A percentile compares a stretch with the other conserved stretches of the same genome.
Conservation (phyloP, 352 stramenopile species). For the Heterotrichella gracilis region DNA sequence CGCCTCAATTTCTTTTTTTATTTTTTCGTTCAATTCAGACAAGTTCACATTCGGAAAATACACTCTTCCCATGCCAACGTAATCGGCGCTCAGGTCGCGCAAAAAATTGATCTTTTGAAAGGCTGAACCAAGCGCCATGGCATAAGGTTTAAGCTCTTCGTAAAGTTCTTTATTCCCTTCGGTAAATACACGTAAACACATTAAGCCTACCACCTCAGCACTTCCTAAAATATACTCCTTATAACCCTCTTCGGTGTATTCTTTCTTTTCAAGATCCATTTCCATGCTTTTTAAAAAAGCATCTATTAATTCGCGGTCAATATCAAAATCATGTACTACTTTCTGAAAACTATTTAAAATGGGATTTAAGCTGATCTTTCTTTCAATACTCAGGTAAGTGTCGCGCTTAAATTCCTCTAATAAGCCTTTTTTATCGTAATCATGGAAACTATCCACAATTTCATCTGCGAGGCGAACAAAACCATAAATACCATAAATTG, state of each 20-base stretch:
- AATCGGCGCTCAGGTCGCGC: neutral
- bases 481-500: neutral
- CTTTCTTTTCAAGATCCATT: neutral
- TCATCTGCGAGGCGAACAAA: neutral
- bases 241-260: neutral
- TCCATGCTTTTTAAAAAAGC: neutral
- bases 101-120: slow-evolving; percentile 9
- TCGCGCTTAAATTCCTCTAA: neutral
- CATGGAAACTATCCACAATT: neutral
- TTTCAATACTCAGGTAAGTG: neutral
- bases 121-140: neutral
- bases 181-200: neutral
- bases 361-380: neutral
- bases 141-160: neutral
- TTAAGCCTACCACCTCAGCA: neutral
- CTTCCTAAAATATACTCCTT: neutral
- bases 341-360: slow-evolving; percentile 10
- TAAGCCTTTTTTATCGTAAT: neutral
- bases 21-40: neutral
- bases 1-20: neutral
- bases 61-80: neutral
- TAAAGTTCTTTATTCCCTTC: neutral
- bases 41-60: neutral
- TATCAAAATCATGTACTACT: neutral
- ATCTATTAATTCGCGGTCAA: neutral